Evolutionary conservation across 257 asterid genomes (phyloP), one percentile per base, ranked within the genome.

Genomic region (Nicotiana tabacum): DNA sequence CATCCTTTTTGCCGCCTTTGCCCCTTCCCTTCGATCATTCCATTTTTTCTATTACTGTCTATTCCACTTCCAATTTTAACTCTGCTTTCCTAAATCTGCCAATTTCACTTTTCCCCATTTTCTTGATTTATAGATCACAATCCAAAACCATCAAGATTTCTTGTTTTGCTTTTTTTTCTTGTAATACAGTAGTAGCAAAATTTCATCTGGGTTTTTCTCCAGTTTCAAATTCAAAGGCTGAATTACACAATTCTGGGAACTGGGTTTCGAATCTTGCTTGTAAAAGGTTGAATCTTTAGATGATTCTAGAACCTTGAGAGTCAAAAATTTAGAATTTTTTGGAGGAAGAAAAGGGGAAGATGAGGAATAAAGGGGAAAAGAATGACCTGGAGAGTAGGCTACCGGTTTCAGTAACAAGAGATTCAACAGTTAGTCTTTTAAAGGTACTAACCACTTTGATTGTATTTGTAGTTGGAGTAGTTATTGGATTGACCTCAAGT

Each of bases 401-500:
- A 2, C 27, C 65, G 24, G 35, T 85, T 27, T 66, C 90, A n/a
- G 60, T 81, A 33, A 66, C 90, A 0, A 84, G 67, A 55, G 97
- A 94, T 80, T 93, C 97, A 33, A 90, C 97, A 10, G 32, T 91
- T 81, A 90, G 93, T 83, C 84, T 93, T 46, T 61, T 96, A 39
- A 91, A 87, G 86, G 83, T 93, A 81, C 76, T 96, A 66, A 61
- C 91, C 6, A 57, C 85, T 82, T 86, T 96, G 90, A 92, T 94
- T 48, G 82, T 93, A 32, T 94, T 94, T 80, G 97, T 94, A 33
- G 88, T 89, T 51, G 99, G 99, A 18, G 91, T 96, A 85, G 97
- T 94, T 76, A 85, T 94, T 87, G 99, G 99, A 39, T 81, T 96
- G 82, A 89, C 90, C 80, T 93, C 96, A 35, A 94, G 98, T 84